Conservation (phyloP, 1,139 yeast species). For the Eremothecium cymbalariae region DNA sequence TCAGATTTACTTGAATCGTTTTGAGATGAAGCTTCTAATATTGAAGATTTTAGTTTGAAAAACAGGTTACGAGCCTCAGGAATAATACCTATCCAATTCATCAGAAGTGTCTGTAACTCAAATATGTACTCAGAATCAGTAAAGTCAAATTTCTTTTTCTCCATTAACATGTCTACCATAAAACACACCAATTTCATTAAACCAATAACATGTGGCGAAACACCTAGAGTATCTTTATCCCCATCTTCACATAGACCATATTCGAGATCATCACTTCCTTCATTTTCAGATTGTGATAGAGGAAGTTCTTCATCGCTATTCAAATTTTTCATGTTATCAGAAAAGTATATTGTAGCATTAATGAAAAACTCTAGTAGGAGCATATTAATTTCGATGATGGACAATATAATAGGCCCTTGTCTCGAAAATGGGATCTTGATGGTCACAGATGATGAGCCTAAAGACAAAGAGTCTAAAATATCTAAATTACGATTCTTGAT, state of each 20-base stretch:
- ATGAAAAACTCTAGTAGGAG: slow-evolving; percentile 60
- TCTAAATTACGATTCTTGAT: slow-evolving; percentile 10
- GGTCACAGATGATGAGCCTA: slow-evolving; percentile 6
- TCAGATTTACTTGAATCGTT: background rate
- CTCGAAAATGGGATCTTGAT: slow-evolving; percentile 43
- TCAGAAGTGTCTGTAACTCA: slow-evolving; percentile 49
- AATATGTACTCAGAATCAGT: slow-evolving; percentile 42
- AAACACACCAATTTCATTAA: slow-evolving; percentile 49
- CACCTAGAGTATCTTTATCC: slow-evolving; percentile 10
- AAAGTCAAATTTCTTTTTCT: slow-evolving; percentile 39
- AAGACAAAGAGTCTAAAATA: slow-evolving; percentile 1
- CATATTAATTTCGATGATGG: slow-evolving; percentile 56
- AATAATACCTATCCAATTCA: slow-evolving; percentile 53
- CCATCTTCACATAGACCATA: slow-evolving; percentile 33
- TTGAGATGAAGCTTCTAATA: slow-evolving; percentile 9
- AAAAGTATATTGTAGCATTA: slow-evolving; percentile 44
- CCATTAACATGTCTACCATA: slow-evolving; percentile 47
- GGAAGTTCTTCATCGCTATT: slow-evolving; percentile 7
- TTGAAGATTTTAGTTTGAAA: slow-evolving; percentile 28
- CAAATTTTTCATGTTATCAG: slow-evolving; percentile 28
- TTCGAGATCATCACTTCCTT: slow-evolving; percentile 23
- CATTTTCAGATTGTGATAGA: slow-evolving; percentile 7
- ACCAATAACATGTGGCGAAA: slow-evolving; percentile 41
- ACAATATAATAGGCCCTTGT: slow-evolving; percentile 43
- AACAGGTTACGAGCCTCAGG: slow-evolving; percentile 39